Evolutionary conservation across 495 filamentous ascomycete species (phyloP), one percentile per base, ranked within the genome.

Genomic region (Penicillium steckii): DNA sequence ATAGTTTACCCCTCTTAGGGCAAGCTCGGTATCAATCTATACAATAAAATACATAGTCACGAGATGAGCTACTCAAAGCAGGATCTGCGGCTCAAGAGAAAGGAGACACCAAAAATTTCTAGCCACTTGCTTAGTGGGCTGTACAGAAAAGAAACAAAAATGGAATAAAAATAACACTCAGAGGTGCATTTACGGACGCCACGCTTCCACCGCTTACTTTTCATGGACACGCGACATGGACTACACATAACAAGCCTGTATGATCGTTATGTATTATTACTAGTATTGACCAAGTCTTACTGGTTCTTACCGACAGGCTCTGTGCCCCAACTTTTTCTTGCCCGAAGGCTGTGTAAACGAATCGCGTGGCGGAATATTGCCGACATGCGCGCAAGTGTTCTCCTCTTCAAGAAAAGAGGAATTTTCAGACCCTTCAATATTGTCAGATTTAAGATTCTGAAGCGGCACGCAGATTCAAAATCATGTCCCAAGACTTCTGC

Each of bases 51-150:
- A n/a, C n/a, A n/a, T 29, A 25, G 40, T 43, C 52, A 55, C 52
- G 38, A 40, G 52, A 43, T 9, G 26, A 48, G 21, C 45, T 54
- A 29, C 52, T 47, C 7, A 15, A 48, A 48, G 10, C 19, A 40
- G 46, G 5, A 19, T 30, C 30, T 55, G 46, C 46, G 52, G 52
- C 52, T 55, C 52, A 30, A 35, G 23, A 30, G n/a, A 26, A 25
- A 23, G 13, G 19, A 37, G 18, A 6, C 10, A 21, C 38, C 18
- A 21, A 21, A 6, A n/a, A 22, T 41, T 41, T 33, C 23, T 47
- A 24, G 44, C 44, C 44, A 17, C 44, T 29, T 27, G 7, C 22
- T 9, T n/a, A 12, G 32, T 35, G 32, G 32, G 32, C 10, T 10
- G 26, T 27, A 27, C 4, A 27, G 10, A 27, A 27, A 27, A 27